Evolutionary conservation across 2,329 filamentous ascomycete species (phyloP).

Genomic region (Talaromyces sp.): DNA sequence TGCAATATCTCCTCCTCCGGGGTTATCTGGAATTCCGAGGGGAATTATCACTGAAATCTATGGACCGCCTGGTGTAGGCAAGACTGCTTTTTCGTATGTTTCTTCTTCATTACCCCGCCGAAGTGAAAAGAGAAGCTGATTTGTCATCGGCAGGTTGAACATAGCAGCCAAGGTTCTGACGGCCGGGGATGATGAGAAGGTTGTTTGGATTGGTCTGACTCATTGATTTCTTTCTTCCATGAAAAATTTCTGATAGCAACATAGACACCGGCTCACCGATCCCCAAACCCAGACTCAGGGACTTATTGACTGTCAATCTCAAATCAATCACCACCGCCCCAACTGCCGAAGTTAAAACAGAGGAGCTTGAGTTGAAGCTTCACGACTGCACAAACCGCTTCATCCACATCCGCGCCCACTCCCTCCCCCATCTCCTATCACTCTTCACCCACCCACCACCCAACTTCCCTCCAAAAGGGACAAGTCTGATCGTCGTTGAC

Average conservation of each 20-base stretch:
- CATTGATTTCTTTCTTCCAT: not conserved
- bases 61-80: slow-evolving; percentile 81
- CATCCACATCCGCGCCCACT: slow-evolving; percentile 60
- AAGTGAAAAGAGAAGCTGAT: not conserved
- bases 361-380: slow-evolving; percentile 17
- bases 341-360: not conserved
- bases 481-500: slow-evolving; percentile 72
- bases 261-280: slow-evolving; percentile 52
- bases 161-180: slow-evolving; percentile 62
- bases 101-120: not conserved
- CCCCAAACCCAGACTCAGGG: slow-evolving; percentile 46
- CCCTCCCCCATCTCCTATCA: slow-evolving; percentile 66
- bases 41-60: slow-evolving; percentile 84
- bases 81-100: slow-evolving; percentile 72
- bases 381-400: slow-evolving; percentile 51
- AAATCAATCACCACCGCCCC: slow-evolving; percentile 10
- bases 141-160: slow-evolving; percentile 58
- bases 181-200: slow-evolving; percentile 56
- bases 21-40: slow-evolving; percentile 59
- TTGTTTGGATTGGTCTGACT: slow-evolving; percentile 77
- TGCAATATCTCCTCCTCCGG: slow-evolving; percentile 20
- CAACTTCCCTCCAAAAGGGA: slow-evolving; percentile 59
- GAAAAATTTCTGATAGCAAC: slow-evolving; percentile 14
- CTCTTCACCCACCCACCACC: slow-evolving; percentile 66
- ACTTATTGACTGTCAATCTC: slow-evolving; percentile 39